Conservation (phyloP, 345 rosid genomes). For the Ceriops decandra region DNA sequence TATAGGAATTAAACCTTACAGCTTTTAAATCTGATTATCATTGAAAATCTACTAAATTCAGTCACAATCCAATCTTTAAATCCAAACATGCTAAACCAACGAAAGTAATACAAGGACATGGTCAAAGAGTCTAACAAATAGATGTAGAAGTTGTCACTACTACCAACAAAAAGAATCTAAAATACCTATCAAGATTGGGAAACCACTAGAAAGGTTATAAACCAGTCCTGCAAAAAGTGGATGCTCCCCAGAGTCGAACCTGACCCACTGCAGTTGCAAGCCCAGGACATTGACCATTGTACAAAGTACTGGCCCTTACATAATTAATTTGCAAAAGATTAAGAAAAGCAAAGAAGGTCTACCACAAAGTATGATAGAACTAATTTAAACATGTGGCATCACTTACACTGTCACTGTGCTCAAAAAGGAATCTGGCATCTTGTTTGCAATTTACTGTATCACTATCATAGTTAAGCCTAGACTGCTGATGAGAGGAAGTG, state of each 20-base stretch:
- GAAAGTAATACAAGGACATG: not conserved
- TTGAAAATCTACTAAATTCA: not conserved
- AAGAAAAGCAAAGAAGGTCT: not conserved
- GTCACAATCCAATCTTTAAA: not conserved
- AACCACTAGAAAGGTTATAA: too few relatives aligned
- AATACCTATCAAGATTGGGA: too few relatives aligned
- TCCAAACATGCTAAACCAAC: not conserved
- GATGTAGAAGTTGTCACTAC: too few relatives aligned
- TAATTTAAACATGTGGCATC: not conserved
- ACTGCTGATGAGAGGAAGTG: conserved; percentile 43
- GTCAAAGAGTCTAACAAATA: too few relatives aligned
- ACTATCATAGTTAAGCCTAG: conserved; percentile 27
- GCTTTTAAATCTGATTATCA: not conserved
- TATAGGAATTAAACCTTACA: not conserved
- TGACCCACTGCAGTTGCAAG: too few relatives aligned
- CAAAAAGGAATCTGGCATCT: conserved; percentile 28
- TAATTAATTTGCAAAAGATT: not conserved
- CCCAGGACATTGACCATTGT: not conserved
- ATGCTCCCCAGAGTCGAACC: too few relatives aligned
- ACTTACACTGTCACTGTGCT: conserved; percentile 56
- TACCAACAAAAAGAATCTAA: too few relatives aligned
- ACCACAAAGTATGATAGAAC: not conserved
- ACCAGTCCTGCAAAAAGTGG: too few relatives aligned
- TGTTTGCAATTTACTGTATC: conserved; percentile 23
- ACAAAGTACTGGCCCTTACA: not conserved